Evolutionary conservation across 2,329 filamentous ascomycete species (phyloP).

Genomic region (Decorospora gaudefroyi): DNA sequence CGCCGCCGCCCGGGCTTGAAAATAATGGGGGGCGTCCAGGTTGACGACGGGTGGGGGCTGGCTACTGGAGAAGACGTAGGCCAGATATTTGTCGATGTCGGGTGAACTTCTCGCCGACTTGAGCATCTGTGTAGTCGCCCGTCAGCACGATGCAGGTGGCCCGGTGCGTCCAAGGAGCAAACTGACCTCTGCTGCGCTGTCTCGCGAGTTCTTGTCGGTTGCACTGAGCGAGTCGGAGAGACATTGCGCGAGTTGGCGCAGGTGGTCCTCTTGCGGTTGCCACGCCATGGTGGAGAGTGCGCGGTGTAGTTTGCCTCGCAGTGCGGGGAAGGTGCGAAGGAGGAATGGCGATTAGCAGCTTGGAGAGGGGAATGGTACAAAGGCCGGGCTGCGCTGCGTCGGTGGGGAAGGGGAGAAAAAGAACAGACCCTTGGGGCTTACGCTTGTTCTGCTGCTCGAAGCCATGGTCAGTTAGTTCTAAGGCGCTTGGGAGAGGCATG

Average conservation of each 20-base stretch:
- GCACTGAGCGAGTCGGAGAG: slow-evolving; percentile 91
- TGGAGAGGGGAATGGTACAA: slow-evolving; percentile 5
- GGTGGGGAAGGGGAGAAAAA: slow-evolving; percentile 16
- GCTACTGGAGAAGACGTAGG: slow-evolving; percentile 80
- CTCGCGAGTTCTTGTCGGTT: slow-evolving; percentile 77
- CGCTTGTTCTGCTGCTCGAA: slow-evolving; percentile 37
- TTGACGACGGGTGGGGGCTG: slow-evolving; percentile 64
- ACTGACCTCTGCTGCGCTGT: slow-evolving; percentile 85
- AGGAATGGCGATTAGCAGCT: slow-evolving; percentile 13
- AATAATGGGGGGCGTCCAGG: slow-evolving; percentile 65
- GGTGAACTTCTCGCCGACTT: slow-evolving; percentile 83
- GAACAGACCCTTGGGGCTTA: slow-evolving; percentile 30
- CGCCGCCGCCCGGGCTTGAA: slow-evolving; percentile 80
- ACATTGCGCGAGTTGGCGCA: slow-evolving; percentile 86
- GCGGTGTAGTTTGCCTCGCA: slow-evolving; percentile 19
- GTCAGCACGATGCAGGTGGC: slow-evolving; percentile 33
- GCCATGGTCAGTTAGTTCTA: slow-evolving; percentile 46
- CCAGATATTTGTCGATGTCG: slow-evolving; percentile 96
- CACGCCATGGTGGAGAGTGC: slow-evolving; percentile 71
- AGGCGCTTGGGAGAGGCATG: slow-evolving; percentile 27
- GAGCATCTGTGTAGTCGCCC: slow-evolving; percentile 71
- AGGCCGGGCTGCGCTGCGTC: slow-evolving; percentile 13
- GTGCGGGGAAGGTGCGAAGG: slow-evolving; percentile 18
- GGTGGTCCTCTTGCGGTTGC: slow-evolving; percentile 85
- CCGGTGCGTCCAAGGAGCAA: slow-evolving; percentile 11